Conservation (phyloP, 768 basidiomycete species). For the Infundibulicybe gibba region DNA sequence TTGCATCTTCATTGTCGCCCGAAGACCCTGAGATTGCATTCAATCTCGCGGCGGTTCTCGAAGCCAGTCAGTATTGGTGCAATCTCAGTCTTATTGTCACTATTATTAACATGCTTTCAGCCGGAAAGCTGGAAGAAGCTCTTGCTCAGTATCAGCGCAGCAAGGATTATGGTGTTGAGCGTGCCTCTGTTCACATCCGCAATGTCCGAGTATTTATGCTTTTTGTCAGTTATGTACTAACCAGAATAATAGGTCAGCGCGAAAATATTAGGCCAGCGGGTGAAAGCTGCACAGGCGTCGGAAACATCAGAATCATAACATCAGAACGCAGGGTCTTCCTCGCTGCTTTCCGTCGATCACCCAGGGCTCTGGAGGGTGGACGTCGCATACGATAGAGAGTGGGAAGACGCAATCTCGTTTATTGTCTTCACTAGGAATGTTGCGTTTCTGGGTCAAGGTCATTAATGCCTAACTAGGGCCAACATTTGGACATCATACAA, state of each 20-base stretch:
- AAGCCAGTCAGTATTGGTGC: conserved; percentile 64
- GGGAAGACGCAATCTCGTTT: too few species aligned
- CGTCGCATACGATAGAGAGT: neutral
- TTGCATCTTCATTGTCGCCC: conserved; percentile 78
- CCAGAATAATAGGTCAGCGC: conserved; percentile 60
- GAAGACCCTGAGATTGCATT: conserved; percentile 91
- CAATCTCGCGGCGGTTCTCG: conserved; percentile 87
- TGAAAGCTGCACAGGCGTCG: conserved; percentile 43
- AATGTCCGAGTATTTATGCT: conserved; percentile 47
- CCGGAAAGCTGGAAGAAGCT: conserved; percentile 77
- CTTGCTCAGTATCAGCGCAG: conserved; percentile 79
- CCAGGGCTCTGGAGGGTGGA: conserved; percentile 2
- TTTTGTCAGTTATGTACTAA: neutral
- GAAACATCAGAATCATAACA: conserved; percentile 30
- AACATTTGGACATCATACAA: too few species aligned
- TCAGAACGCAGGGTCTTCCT: conserved; percentile 15
- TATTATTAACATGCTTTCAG: conserved; percentile 36
- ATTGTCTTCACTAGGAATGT: too few species aligned
- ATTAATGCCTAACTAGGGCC: too few species aligned
- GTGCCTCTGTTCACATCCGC: conserved; percentile 78
- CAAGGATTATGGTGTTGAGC: conserved; percentile 74
- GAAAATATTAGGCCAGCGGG: conserved; percentile 66
- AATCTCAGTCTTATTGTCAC: conserved; percentile 9
- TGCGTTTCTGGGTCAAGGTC: too few species aligned
- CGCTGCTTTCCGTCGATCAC: neutral